A percentile compares a stretch with the other conserved stretches of the same genome.
Conservation (phyloP, 1,284 basidiomycete genomes). For the Ustilago vetiveriae region DNA sequence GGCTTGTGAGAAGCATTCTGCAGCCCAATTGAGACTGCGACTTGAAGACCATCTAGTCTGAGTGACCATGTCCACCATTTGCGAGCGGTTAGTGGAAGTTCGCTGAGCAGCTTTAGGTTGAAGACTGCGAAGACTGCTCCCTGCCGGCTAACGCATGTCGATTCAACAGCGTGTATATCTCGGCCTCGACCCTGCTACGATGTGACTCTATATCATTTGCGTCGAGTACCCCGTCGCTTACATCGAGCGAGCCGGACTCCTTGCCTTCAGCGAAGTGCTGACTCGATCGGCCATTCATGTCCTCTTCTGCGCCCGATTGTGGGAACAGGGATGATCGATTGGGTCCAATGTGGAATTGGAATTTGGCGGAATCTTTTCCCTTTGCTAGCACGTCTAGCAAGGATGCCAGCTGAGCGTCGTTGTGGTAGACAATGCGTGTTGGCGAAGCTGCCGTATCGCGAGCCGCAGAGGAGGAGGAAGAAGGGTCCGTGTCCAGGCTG, state of each 20-base stretch:
- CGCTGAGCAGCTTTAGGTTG: too few relatives aligned
- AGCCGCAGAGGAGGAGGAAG: neutral
- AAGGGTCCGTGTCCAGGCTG: neutral
- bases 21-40: too few relatives aligned
- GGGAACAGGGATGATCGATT: neutral
- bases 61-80: too few relatives aligned
- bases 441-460: slow-evolving; percentile 26
- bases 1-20: too few relatives aligned
- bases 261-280: too few relatives aligned
- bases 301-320: slow-evolving; percentile 1
- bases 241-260: neutral
- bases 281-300: neutral
- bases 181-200: slow-evolving; percentile 42
- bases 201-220: slow-evolving; percentile 35
- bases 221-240: slow-evolving; percentile 5
- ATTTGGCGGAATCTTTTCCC: slow-evolving; percentile 57
- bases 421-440: slow-evolving; percentile 59
- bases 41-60: too few relatives aligned
- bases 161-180: slow-evolving; percentile 51
- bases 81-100: too few relatives aligned
- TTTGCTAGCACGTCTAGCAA: slow-evolving; percentile 49
- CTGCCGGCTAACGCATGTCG: slow-evolving; percentile 11
- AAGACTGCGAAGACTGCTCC: too few relatives aligned
- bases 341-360: slow-evolving; percentile 45
- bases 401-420: slow-evolving; percentile 55